Evolutionary conservation across 176 grass and related monocot species (phyloP).

Genomic region (Cenchrus fungigraminus): DNA sequence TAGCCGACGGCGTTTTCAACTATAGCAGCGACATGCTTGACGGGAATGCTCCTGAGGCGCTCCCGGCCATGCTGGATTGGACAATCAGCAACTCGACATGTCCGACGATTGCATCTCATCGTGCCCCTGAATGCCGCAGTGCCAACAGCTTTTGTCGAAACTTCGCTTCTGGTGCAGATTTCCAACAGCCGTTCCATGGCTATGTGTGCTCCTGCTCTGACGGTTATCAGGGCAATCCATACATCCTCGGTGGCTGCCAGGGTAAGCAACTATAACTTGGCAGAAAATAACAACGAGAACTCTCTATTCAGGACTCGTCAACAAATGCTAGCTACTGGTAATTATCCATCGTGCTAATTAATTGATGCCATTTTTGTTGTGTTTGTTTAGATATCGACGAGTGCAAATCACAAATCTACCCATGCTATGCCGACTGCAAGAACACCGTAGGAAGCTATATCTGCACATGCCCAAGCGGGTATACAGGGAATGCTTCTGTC

Average conservation of each 20-base stretch:
- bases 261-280: not conserved
- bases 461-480: not conserved
- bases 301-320: too few relatives aligned
- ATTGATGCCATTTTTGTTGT: not conserved
- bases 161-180: not conserved
- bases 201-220: not conserved
- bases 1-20: not conserved
- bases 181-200: not conserved
- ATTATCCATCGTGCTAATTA: too few relatives aligned
- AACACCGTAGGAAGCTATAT: not conserved
- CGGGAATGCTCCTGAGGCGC: too few relatives aligned
- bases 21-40: not conserved
- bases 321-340: too few relatives aligned
- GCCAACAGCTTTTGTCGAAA: not conserved
- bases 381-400: not conserved
- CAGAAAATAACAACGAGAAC: too few relatives aligned
- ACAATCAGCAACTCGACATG: slow-evolving; percentile 41
- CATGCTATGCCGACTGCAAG: not conserved
- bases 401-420: not conserved
- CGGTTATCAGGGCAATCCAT: not conserved
- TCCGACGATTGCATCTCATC: not conserved
- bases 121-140: not conserved
- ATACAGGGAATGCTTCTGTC: not conserved
- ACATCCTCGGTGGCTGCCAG: not conserved
- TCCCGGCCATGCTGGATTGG: slow-evolving; percentile 57